Evolutionary conservation across 2,329 filamentous ascomycete genomes (phyloP).

Genomic region (Dactylonectria macrodidyma): DNA sequence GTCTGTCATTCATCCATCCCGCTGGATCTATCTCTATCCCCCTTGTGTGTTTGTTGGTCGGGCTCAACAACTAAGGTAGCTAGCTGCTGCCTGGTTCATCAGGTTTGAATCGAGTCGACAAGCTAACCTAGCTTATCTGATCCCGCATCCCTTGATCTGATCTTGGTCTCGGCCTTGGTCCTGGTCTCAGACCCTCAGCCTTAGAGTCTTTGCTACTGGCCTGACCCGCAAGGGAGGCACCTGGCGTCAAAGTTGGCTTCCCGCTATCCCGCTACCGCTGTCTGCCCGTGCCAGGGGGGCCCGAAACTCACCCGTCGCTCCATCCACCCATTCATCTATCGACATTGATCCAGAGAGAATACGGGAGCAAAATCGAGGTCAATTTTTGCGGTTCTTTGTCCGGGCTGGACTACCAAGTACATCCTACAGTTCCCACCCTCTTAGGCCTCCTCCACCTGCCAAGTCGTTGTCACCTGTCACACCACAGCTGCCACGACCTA

Average conservation of each 20-base stretch:
- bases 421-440: conserved; percentile 20
- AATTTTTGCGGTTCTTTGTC: conserved; percentile 22
- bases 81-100: neutral
- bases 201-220: neutral
- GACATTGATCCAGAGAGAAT: conserved; percentile 22
- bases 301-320: conserved; percentile 27
- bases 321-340: conserved; percentile 9
- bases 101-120: neutral
- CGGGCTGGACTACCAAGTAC: conserved; percentile 15
- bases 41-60: neutral
- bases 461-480: conserved; percentile 16
- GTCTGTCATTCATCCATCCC: conserved; percentile 1
- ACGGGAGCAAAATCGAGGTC: conserved; percentile 17
- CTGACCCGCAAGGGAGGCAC: conserved; percentile 29
- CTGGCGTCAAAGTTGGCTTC: conserved; percentile 31
- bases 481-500: conserved; percentile 14
- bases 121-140: neutral
- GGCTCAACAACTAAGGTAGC: neutral
- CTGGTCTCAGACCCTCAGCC: neutral
- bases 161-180: neutral
- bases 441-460: conserved; percentile 11
- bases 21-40: neutral
- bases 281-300: conserved; percentile 21
- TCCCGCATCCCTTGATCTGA: neutral
- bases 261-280: conserved; percentile 28